Base-by-base conservation (phyloP, 1,284 basidiomycete species). In the Gomphus sp. region DNA sequence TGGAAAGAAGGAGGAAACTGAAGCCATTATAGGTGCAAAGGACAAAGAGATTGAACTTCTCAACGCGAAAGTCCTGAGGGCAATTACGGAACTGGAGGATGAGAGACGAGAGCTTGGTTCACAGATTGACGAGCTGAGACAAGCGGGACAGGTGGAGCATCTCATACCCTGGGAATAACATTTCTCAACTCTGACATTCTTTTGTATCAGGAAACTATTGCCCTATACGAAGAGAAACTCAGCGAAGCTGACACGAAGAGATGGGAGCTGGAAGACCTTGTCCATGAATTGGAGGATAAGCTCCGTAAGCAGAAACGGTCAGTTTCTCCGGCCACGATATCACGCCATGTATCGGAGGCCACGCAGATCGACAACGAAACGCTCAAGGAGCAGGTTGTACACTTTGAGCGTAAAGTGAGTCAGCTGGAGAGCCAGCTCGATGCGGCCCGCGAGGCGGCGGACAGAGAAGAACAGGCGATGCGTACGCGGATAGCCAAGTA, bases 301-400 rank as follows among this genome's bases (percentile, higher is more conserved):
- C 65, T 80, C 11, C 73, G 70, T 62, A 61, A 70, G 62, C 69
- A 75, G 64, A 62, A 66, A 61, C 62, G 65, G 31, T 75, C 75
- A 7, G 68, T 68, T 10, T 78, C 77, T 7, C 74, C 78, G 4
- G 52, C 52, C 28, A 68, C 72, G 1, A 64, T 67, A 8, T 71
- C 71, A 25, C 74, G 75, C 10, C 74, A 76, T 54, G 73, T 79
- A 8, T 69, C 76, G 11, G 80, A 82, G 2, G 82, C 93, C 0
- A 82, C 86, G 1, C 85, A 93, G 67, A 98, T 98, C 66, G 94
- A 98, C 72, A 96, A 96, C 67, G 93, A 98, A 70, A 87, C 84
- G 28, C 80, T 97, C 34, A 84, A 82, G 18, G 93, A 95, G 45
- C 93, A 98, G 69, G 79, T 93, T 31, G 80, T 84, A 56, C 92